Conservation (phyloP, 345 rosid genomes). For the Isatis tinctoria region DNA sequence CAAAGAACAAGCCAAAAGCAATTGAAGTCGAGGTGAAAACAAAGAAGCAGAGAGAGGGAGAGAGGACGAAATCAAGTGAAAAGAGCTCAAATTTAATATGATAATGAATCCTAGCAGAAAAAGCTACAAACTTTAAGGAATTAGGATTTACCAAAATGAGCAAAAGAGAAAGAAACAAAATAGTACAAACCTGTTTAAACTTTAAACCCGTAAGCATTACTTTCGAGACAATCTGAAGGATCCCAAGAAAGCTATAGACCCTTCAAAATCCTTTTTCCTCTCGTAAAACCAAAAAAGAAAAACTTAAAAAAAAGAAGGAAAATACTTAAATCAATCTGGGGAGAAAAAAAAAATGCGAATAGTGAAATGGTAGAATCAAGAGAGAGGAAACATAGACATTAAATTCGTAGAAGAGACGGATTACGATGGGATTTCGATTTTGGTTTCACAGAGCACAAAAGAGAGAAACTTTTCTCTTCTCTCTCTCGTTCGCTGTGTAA, state of each 20-base stretch:
- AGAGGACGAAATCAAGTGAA: conserved; percentile 4
- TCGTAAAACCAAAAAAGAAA: not conserved
- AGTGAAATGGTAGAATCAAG: conserved; percentile 27
- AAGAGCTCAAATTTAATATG: not conserved
- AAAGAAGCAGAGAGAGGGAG: conserved; percentile 1
- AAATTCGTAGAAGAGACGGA: not conserved
- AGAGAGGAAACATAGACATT: conserved; percentile 6
- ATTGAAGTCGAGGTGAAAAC: conserved; percentile 14
- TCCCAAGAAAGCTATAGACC: conserved; percentile 26
- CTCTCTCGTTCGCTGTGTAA: conserved; percentile 14
- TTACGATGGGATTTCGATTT: conserved; percentile 13
- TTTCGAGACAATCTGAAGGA: conserved; percentile 25
- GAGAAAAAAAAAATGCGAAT: not conserved
- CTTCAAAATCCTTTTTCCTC: conserved; percentile 4
- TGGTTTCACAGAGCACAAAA: too few species aligned
- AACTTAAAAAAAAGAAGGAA: not conserved
- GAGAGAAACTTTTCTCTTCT: conserved; percentile 9
- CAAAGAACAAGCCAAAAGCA: conserved; percentile 14
- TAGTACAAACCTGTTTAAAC: conserved; percentile 27
- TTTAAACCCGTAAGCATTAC: conserved; percentile 18
- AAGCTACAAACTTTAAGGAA: conserved; percentile 21
- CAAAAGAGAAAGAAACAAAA: not conserved
- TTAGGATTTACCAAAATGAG: conserved; percentile 14
- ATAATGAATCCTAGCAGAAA: not conserved
- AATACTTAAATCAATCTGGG: not conserved